phyloP scores from a whole-genome alignment of 2,329 filamentous ascomycete species.

The Aspergillus sp. region DNA sequence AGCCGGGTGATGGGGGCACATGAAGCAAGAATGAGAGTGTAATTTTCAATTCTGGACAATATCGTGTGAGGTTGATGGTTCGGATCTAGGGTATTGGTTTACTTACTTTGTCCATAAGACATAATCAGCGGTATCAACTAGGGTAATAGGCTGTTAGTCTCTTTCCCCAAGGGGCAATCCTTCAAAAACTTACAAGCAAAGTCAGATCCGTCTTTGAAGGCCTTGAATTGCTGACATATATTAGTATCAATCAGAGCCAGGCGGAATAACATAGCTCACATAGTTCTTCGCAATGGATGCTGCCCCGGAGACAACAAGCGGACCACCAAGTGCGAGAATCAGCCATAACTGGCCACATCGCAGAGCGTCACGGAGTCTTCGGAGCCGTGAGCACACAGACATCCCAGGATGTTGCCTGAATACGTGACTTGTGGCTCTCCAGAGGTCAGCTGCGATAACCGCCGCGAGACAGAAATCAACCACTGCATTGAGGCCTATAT shows the following conservation, averaged over 20 bases:
- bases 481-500: background rate
- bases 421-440: background rate
- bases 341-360: constrained; percentile 21
- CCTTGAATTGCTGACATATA: background rate
- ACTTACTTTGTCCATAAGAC: constrained; percentile 26
- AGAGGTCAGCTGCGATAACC: background rate
- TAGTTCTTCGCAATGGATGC: constrained; percentile 32
- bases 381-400: constrained; percentile 14
- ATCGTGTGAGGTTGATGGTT: background rate
- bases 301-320: constrained; percentile 26
- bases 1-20: constrained; percentile 25
- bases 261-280: constrained; percentile 10
- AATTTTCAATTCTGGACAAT: constrained; percentile 27
- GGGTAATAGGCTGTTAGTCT: too few species aligned
- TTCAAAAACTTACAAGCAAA: background rate
- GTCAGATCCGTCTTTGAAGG: background rate
- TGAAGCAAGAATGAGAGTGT: constrained; percentile 29
- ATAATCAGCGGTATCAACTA: too few species aligned
- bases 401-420: background rate
- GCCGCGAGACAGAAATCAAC: background rate
- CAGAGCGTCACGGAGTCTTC: constrained; percentile 21
- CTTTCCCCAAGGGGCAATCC: too few species aligned
- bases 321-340: constrained; percentile 26
- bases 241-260: background rate
- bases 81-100: too few species aligned